Evolutionary conservation across 495 filamentous ascomycete genomes (phyloP), one percentile per base, ranked within the genome.

Genomic region (Massariosphaeria phaeospora): DNA sequence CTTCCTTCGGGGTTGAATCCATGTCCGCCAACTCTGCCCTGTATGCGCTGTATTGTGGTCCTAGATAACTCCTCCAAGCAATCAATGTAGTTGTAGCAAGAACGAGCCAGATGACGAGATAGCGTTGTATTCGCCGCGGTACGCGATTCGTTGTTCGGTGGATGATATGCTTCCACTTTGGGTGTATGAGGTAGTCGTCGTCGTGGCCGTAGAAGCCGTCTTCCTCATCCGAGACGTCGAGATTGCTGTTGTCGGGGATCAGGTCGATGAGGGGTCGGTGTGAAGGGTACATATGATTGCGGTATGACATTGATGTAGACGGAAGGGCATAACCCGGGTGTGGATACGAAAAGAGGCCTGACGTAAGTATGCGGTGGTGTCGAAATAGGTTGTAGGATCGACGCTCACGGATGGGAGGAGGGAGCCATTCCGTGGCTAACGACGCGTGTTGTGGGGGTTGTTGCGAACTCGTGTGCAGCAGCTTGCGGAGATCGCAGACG

Each of bases 51-150:
- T 74, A 66, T 34, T 55, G 60, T 2, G 76, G 75, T 18, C 67
- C 68, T n/a, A 75, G 34, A 39, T 71, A 63, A 23, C 58, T 62
- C 35, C 57, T 57, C 77, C 77, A 82, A 12, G 65, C 63, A 2
- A 69, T 50, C 58, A 60, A 74, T 26, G 65, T 65, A 1, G 70
- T 47, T 0, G 73, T 27, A 13, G 77, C 49, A 2, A 78, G 59
- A 2, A 67, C 33, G 15, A 76, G 20, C 40, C 76, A 77, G 10
- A 76, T 57, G 31, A 76, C 24, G 7, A 74, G 56, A 45, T 75
- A 76, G 46, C 77, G 73, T 30, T 55, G 57, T 33, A 57, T 17
- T 23, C 57, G 17, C n/a, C 62, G 46, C 8, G 57, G 52, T 5
- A 63, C 29, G 6, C 61, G 43, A 23, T 54, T 59, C 24, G 48